These are phyloP conservation scores for Naegleria gruberi DNA, from an alignment of 208 protist species.

Conservation along the genomic window DNA sequence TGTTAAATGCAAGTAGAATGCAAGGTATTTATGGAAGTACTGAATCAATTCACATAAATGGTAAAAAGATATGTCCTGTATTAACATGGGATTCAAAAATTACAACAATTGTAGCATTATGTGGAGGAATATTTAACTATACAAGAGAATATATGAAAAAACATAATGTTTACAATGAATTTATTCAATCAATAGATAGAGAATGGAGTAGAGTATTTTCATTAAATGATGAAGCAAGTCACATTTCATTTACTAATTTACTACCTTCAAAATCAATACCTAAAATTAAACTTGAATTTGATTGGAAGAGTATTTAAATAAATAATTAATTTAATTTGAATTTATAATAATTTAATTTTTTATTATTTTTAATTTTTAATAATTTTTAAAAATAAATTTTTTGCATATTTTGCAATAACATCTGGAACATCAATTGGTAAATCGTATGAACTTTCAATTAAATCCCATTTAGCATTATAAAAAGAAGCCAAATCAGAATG, in stretches of 20 bases:
- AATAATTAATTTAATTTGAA: too few species aligned
- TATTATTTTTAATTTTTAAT: too few species aligned
- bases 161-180: not conserved
- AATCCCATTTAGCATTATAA: not conserved
- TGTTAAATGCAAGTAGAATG: constrained; percentile 37
- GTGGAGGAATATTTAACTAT: constrained; percentile 6
- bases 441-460: not conserved
- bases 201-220: constrained; percentile 24
- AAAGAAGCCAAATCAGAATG: not conserved
- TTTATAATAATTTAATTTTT: too few species aligned
- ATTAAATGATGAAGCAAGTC: not conserved
- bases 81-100: constrained; percentile 45
- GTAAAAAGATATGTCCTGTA: constrained; percentile 36
- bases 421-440: not conserved
- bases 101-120: constrained; percentile 31
- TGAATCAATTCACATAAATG: constrained; percentile 29
- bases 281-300: not conserved
- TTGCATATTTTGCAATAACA: not conserved
- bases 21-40: constrained; percentile 38
- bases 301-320: too few species aligned
- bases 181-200: not conserved
- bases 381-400: not conserved
- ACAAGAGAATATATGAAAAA: not conserved
- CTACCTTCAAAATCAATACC: not conserved
- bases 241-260: not conserved